A percentile compares a stretch with the other conserved stretches of the same genome.
Conservation (phyloP, 106 monocot species). For the Apostasia ramifera region DNA sequence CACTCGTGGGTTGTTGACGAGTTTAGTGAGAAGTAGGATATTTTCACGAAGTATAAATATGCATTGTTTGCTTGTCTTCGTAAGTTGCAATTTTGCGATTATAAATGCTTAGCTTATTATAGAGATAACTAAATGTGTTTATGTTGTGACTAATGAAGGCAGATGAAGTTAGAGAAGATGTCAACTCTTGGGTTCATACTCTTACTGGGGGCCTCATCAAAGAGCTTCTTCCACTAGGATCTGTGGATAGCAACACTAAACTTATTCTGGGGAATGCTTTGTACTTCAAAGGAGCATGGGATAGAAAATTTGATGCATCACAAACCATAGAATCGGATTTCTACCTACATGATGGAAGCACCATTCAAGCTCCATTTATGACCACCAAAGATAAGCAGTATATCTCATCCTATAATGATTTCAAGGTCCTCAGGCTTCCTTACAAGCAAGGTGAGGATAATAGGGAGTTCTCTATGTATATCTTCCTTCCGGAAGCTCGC, state of each 20-base stretch:
- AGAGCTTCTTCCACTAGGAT: conserved; percentile 53
- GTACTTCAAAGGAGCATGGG: conserved; percentile 84
- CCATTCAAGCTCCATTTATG: conserved; percentile 47
- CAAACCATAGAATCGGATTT: conserved; percentile 41
- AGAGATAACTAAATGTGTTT: no score
- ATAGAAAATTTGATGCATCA: conserved; percentile 49
- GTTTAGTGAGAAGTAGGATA: no score
- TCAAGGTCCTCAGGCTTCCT: conserved; percentile 58
- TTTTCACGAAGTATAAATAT: no score
- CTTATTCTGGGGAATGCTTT: conserved; percentile 73
- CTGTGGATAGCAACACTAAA: conserved; percentile 44
- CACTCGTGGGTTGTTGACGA: no score
- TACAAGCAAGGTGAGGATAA: conserved; percentile 56
- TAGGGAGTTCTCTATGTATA: conserved; percentile 77
- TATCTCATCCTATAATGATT: conserved; percentile 35
- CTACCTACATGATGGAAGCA: conserved; percentile 38
- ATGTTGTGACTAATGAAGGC: conserved; percentile 22
- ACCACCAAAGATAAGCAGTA: conserved; percentile 36
- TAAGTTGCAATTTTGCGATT: no score
- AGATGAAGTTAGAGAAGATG: conserved; percentile 45
- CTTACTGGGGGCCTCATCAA: conserved; percentile 55
- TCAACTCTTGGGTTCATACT: conserved; percentile 71
- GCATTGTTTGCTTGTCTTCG: no score
- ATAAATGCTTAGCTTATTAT: no score
- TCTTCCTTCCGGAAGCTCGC: conserved; percentile 52